Base-by-base conservation (phyloP, 345 rosid genomes). In the Punica granatum region DNA sequence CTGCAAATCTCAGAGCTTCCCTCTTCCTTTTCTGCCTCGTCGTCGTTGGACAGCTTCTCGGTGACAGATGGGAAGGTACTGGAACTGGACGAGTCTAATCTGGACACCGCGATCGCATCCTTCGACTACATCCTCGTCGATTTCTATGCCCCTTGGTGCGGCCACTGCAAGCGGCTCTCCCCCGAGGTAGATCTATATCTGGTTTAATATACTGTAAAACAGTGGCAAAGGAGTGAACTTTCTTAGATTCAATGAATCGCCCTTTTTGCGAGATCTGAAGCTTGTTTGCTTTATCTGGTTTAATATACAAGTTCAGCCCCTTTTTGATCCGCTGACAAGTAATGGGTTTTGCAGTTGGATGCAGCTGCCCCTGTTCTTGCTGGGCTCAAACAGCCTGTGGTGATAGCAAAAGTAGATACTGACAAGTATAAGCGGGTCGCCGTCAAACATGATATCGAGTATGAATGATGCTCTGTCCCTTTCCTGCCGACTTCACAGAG, bases 141-240 rank as follows among this genome's bases (percentile, higher is more conserved):
- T 76, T 93, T 93, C 80, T 93, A 90, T 69, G 97, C 97, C 66
- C 98, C 98, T 2, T 90, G 98, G 98, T 93, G 98, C 76, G 90
- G 91, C 75, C 97, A 93, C 86, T 90, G 97, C 92, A 83, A 93
- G 78, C 94, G 85, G 30, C 98, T 93, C 42, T 75, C 87, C 36
- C 98, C 96, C 34, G 86, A 93, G 98, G 98, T 64, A 19, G 26
- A n/a, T 35, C 13, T 63, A n/a, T 32, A 25, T 59, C 31, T 30
- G n/a, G 26, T 58, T 41, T 12, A 15, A 41, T 68, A 18, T 67
- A 60, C 28, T 5, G 41, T 30, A 13, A n/a, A 16, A 16, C 51
- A 26, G 42, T 34, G 65, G 37, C 19, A 31, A 59, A 41, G 48
- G 18, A 19, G 65, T 41, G 41, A 21, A 23, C 49, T 35, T 69